Base-by-base conservation (phyloP, 2,329 filamentous ascomycete genomes). In the Teratosphaeria gauchensis region DNA sequence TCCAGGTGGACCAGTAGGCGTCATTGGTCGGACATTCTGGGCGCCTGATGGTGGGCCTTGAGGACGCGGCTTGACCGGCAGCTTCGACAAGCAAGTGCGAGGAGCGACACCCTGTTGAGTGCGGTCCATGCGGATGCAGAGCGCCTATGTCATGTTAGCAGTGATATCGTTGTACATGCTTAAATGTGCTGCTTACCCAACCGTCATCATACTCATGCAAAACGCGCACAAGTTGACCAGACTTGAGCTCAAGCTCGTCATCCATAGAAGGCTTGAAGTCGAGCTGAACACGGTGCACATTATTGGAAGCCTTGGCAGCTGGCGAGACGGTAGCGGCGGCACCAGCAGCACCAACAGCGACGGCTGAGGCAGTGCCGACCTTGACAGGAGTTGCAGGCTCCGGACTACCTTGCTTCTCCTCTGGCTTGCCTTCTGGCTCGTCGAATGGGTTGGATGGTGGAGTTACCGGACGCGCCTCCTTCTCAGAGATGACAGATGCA, bases 171-270 rank as follows among this genome's bases (percentile, higher is more conserved):
- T 31, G 7, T 16, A 28, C 19, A 1, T 9, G 11, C 12, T 19
- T 24, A 5, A 35, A 32, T 30, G 9, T 9, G 24, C 9, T 33
- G 81, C 88, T 82, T 82, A 92, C 89, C 94, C 94, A 99, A 68
- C 94, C 94, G 75, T 99, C 94, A 71, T 99, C 94, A 69, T 97
- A 99, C 75, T 96, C 92, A 70, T 97, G 92, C 56, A 97, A 80
- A 63, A 99, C 79, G 63, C 92, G 84, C 55, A 97, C 90, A 54
- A 99, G 80, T 62, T 95, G 86, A 56, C 94, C 94, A 59, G 87
- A 84, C 62, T 79, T 82, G 52, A 99, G 81, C 62, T 85, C 88
- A 69, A 99, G 80, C 75, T 99, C 94, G 70, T 99, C 94, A 5
- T 90, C 88, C 81, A 97, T 87, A 3, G 89, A 92, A 30, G 94